Evolutionary conservation across 106 monocot species (phyloP), one percentile per base, ranked within the genome.

Genomic region (Agapanthus africanus): DNA sequence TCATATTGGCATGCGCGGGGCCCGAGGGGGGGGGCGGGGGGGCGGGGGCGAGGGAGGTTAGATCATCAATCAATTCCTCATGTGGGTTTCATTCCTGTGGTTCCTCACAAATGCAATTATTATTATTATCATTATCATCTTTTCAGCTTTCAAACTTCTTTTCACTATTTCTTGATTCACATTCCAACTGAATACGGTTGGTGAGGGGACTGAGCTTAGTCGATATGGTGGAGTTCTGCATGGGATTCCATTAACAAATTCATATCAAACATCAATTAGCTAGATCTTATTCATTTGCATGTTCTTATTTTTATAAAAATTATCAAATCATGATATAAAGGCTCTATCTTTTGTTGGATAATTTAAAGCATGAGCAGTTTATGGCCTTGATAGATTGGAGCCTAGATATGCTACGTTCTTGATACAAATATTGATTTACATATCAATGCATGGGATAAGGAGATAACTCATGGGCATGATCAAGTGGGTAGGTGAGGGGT

Each of bases 41-140:
- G n/a, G n/a, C n/a, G n/a, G n/a, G n/a, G n/a, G n/a, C n/a, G n/a
- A n/a, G n/a, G n/a, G n/a, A n/a, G n/a, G n/a, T n/a, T n/a, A n/a
- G n/a, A n/a, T n/a, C 56, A 56, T 28, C 56, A 56, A 56, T 56
- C 56, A 56, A 56, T 13, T 56, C 56, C 56, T 30, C 56, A 56
- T 56, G 56, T 56, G 56, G 30, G n/a, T 16, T 56, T 56, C 28
- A 5, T 30, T 28, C 25, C 22, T 30, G 26, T 56, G 56, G 23
- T 52, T 52, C 52, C n/a, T 52, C 52, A n/a, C 52, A 23, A 9
- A 6, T 25, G 6, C 26, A 22, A 52, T 52, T 11, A 52, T 52
- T 25, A 25, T 52, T 25, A 52, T 52, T 25, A 0, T 52, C 10
- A 46, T 44, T 16, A 44, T 44, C 16, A 44, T 44, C 44, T 44